phyloP scores from a whole-genome alignment of 306 rosid species.

The Cucurbita ficifolia region DNA sequence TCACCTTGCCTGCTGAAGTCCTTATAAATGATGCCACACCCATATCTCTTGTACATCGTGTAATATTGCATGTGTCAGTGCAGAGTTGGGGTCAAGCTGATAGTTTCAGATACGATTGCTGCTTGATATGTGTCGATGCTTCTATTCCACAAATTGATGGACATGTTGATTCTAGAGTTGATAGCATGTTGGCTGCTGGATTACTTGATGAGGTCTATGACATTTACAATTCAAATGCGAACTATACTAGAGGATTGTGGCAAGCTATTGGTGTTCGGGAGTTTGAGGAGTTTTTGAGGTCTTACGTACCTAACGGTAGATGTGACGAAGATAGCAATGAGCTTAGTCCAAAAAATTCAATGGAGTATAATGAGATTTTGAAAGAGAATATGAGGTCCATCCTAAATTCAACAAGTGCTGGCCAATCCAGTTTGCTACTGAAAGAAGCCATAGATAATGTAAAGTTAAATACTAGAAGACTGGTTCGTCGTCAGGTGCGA shows the following conservation, averaged over 20 bases:
- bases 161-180: conserved; percentile 77
- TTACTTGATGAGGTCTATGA: conserved; percentile 70
- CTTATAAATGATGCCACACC: background rate
- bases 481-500: conserved; percentile 74
- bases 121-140: conserved; percentile 67
- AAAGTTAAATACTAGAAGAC: conserved; percentile 66
- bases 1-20: background rate
- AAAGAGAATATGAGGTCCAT: conserved; percentile 28
- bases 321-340: conserved; percentile 13
- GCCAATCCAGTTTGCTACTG: conserved; percentile 23
- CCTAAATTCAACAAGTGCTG: conserved; percentile 24
- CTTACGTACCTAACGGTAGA: conserved; percentile 11
- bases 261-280: conserved; percentile 91
- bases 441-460: conserved; percentile 67
- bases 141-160: conserved; percentile 61
- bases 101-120: conserved; percentile 61
- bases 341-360: conserved; percentile 1
- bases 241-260: conserved; percentile 64
- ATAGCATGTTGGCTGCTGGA: conserved; percentile 67
- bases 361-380: conserved; percentile 23
- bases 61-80: conserved; percentile 51
- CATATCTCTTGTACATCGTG: background rate
- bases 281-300: conserved; percentile 44
- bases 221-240: conserved; percentile 42
- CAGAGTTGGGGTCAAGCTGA: conserved; percentile 95